A percentile compares a stretch with the other conserved stretches of the same genome.
These are phyloP conservation scores for Croton setiger DNA, from an alignment of 441 rosid genomes.

Conservation along the genomic window DNA sequence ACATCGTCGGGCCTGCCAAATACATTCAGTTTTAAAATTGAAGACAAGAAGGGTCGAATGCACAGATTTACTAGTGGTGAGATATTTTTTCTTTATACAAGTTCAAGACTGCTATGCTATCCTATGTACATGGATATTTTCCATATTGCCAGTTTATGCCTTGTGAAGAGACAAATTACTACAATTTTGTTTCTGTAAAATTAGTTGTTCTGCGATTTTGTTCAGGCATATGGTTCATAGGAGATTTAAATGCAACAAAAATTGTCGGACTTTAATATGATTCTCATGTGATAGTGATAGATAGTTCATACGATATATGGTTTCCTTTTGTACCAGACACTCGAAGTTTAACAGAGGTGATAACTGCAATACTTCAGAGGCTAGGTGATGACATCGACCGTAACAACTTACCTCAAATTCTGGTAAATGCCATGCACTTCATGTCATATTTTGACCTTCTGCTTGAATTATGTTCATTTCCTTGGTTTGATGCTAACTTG, in stretches of 20 bases:
- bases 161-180: background rate
- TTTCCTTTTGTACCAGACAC: slow-evolving; percentile 45
- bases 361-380: slow-evolving; percentile 84
- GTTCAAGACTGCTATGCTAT: too few species aligned
- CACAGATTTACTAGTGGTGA: slow-evolving; percentile 92
- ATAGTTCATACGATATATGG: slow-evolving; percentile 19
- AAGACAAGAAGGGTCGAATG: slow-evolving; percentile 80
- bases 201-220: background rate
- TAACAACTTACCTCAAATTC: slow-evolving; percentile 72
- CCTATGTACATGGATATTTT: background rate
- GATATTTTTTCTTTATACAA: slow-evolving; percentile 18
- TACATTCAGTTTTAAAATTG: slow-evolving; percentile 76
- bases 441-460: background rate
- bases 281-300: background rate
- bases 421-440: slow-evolving; percentile 41
- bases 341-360: slow-evolving; percentile 68
- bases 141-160: background rate
- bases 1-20: slow-evolving; percentile 36
- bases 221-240: background rate
- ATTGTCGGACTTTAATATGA: background rate
- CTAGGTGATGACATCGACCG: slow-evolving; percentile 80
- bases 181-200: background rate
- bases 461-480: slow-evolving; percentile 2
- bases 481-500: slow-evolving; percentile 16
- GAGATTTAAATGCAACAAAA: background rate